Evolutionary conservation across 2,329 filamentous ascomycete species (phyloP), one percentile per base, ranked within the genome.

Genomic region (Massarina eburnea): DNA sequence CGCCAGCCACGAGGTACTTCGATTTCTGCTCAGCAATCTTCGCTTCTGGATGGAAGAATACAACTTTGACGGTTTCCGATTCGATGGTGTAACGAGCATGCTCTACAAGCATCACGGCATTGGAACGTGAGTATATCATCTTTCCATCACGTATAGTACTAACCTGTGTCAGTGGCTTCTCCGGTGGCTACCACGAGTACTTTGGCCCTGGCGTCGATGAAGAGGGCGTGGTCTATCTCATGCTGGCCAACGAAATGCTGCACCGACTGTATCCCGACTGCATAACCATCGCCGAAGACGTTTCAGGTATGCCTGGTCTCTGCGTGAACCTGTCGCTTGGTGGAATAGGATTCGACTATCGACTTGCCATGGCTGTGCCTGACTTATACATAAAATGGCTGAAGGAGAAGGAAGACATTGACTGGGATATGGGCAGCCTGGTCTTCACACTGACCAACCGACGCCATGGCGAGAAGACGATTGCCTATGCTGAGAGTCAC

Each of bases 31-130:
- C 20, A 96, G 91, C 70, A 99, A 99, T 68, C 74, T 99, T 46
- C 83, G 92, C 19, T 99, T 96, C 76, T 99, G 94, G 91, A 97
- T 99, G 91, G 92, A 97, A 45, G 91, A 96, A 73, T 99, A 96
- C 64, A 77, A 84, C 32, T 97, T 99, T 66, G 94, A 99, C 66
- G 94, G 94, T 19, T 99, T 97, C 80, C 84, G 94, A 33, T 99
- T 99, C 62, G 94, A 99, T 59, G 94, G 94, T 55, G 94, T 99
- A 41, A 99, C 94, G 1, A 96, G 91, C 74, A 99, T 99, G 91
- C 85, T 99, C 46, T 99, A 99, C 71, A 76, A 78, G 14, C 94
- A 99, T 67, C 94, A 99, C 67, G 94, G 94, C 37, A 96, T 99
- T 71, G 94, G 94, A 77, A 95, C 91, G 84, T 94, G 77, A 80